Evolutionary conservation across 2,329 filamentous ascomycete species (phyloP).

Genomic region (Talaromyces sp.): DNA sequence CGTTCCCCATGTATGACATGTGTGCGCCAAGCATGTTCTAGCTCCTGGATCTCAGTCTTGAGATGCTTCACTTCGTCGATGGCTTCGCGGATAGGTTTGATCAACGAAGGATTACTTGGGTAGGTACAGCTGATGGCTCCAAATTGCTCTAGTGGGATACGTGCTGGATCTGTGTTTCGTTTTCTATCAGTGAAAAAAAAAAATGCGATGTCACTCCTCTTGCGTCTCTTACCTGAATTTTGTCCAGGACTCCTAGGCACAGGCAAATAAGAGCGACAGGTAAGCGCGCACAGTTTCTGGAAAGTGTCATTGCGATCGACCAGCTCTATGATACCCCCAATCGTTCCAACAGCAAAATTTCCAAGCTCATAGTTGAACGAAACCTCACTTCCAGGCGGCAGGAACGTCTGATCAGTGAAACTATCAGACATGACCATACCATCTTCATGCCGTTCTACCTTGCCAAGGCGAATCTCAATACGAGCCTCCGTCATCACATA

Average conservation of each 20-base stretch:
- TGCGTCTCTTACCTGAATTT: neutral
- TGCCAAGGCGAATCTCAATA: neutral
- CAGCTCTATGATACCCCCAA: constrained; percentile 5
- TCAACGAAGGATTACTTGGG: neutral
- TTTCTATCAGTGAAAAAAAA: neutral
- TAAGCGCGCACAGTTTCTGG: neutral
- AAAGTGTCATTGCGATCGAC: neutral
- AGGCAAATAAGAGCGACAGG: constrained; percentile 2
- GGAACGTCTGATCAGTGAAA: neutral
- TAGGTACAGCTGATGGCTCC: neutral
- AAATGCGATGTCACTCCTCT: fast-evolving
- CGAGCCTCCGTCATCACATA: neutral
- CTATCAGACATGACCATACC: neutral
- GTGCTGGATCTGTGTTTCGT: neutral
- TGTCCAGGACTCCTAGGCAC: no score
- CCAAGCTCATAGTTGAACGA: neutral
- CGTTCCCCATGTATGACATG: neutral
- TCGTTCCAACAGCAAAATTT: neutral
- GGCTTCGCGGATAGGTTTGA: neutral
- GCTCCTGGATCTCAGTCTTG: neutral
- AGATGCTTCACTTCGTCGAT: neutral
- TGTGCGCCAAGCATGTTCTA: neutral
- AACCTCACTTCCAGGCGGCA: neutral
- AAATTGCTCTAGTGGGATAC: neutral
- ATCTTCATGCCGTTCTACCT: neutral